These are phyloP conservation scores for Talaromyces pinophilus DNA, from an alignment of 2,329 filamentous ascomycete species.

Conservation along the genomic window DNA sequence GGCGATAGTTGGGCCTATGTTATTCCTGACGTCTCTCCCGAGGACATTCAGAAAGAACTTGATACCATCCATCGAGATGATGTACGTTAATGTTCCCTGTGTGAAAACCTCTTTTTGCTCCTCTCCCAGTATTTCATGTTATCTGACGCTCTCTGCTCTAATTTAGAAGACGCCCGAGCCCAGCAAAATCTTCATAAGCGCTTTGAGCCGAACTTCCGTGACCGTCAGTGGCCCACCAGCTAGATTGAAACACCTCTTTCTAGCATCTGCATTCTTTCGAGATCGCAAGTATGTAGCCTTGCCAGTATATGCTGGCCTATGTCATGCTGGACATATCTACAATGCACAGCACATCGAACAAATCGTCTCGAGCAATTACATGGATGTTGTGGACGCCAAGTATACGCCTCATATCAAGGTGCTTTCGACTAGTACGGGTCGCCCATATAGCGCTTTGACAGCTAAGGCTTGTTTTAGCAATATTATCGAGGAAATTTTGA, in stretches of 20 bases:
- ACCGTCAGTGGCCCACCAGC: conserved; percentile 34
- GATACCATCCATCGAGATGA: too few relatives aligned
- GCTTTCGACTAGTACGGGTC: conserved; percentile 26
- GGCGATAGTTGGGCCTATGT: background rate
- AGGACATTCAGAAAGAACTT: too few relatives aligned
- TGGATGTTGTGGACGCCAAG: background rate
- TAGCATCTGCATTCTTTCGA: conserved; percentile 28
- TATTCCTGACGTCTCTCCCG: background rate
- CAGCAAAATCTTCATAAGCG: conserved; percentile 31
- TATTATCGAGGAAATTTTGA: conserved; percentile 29
- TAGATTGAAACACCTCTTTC: conserved; percentile 29
- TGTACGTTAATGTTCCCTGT: too few relatives aligned
- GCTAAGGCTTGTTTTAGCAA: conserved; percentile 26
- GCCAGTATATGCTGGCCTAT: conserved; percentile 34
- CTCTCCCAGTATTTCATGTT: too few relatives aligned
- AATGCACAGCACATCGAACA: conserved; percentile 24
- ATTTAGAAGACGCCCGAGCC: conserved; percentile 5
- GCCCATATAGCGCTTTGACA: conserved; percentile 24
- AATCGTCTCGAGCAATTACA: conserved; percentile 21
- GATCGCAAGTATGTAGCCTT: conserved; percentile 27
- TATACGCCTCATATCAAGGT: conserved; percentile 14
- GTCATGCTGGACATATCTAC: conserved; percentile 53
- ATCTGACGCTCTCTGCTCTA: too few relatives aligned
- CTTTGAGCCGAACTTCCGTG: conserved; percentile 26
- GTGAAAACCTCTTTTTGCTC: too few relatives aligned